These are phyloP conservation scores for Rubroshorea leprosula DNA, from an alignment of 345 rosid genomes.

Conservation along the genomic window DNA sequence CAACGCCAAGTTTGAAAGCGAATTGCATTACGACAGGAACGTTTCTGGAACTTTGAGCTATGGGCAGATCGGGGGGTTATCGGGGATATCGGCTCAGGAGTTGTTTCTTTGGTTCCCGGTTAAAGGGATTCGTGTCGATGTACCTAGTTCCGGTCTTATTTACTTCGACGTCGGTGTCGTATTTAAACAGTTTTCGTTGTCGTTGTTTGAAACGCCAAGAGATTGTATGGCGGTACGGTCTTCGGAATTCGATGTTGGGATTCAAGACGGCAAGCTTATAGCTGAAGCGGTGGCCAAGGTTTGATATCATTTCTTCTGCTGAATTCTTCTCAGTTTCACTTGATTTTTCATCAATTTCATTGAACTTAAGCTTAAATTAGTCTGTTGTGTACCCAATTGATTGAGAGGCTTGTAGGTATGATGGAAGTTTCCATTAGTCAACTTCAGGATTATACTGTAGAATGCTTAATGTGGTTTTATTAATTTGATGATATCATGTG, in stretches of 20 bases:
- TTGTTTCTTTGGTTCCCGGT: conserved; percentile 90
- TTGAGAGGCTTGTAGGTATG: not conserved
- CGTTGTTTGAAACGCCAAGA: conserved; percentile 75
- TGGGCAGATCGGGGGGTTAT: conserved; percentile 55
- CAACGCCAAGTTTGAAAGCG: conserved; percentile 80
- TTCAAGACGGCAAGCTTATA: conserved; percentile 8
- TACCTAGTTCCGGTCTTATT: conserved; percentile 83
- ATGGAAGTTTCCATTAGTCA: not conserved
- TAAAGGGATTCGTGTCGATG: conserved; percentile 70
- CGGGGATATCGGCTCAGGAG: conserved; percentile 82
- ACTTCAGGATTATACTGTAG: not conserved
- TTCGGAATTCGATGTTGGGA: conserved; percentile 10
- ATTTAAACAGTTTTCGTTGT: conserved; percentile 72
- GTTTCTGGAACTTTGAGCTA: conserved; percentile 58
- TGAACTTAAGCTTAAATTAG: not conserved
- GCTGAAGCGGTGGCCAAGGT: conserved; percentile 36
- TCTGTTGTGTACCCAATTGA: not conserved
- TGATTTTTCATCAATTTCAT: not conserved
- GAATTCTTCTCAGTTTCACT: not conserved
- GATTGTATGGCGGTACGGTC: conserved; percentile 51
- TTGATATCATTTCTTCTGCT: not conserved
- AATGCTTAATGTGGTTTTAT: not conserved
- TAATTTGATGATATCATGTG: conserved; percentile 5
- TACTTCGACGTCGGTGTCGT: conserved; percentile 89
- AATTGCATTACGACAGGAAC: conserved; percentile 70